Conservation (phyloP, 176 grass and related monocot species). For the Aegilops sharonensis region DNA sequence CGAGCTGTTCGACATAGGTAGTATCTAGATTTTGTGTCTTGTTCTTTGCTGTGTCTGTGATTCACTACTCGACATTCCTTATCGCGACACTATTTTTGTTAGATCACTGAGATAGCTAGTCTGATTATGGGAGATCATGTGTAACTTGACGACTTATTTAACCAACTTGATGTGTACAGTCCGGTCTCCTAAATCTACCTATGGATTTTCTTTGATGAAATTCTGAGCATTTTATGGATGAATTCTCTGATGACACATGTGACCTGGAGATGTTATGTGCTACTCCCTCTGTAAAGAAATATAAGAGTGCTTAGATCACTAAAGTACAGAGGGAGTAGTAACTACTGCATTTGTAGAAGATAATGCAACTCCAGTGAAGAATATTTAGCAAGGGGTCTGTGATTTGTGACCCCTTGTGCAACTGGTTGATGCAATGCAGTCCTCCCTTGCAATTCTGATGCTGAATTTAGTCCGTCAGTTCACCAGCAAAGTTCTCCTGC, state of each 20-base stretch:
- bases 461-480: not conserved
- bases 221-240: not conserved
- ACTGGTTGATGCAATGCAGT: not conserved
- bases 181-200: not conserved
- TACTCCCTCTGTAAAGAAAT: too few species aligned
- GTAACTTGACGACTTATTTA: slow-evolving; percentile 29
- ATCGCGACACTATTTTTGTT: slow-evolving; percentile 26
- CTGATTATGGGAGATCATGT: slow-evolving; percentile 7
- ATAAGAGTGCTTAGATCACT: too few species aligned
- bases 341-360: not conserved
- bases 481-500: not conserved
- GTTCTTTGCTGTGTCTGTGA: not conserved
- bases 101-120: slow-evolving; percentile 28
- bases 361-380: not conserved
- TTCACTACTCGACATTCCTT: not conserved
- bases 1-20: not conserved
- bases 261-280: not conserved
- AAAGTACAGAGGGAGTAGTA: too few species aligned
- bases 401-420: not conserved
- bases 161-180: slow-evolving; percentile 37
- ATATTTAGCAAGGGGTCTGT: not conserved
- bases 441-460: not conserved
- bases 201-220: not conserved
- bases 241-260: not conserved
- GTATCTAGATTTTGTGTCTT: not conserved